Evolutionary conservation across 164 flowering plant genomes (phyloP).

Genomic region (Tetrastigma voinierianum): DNA sequence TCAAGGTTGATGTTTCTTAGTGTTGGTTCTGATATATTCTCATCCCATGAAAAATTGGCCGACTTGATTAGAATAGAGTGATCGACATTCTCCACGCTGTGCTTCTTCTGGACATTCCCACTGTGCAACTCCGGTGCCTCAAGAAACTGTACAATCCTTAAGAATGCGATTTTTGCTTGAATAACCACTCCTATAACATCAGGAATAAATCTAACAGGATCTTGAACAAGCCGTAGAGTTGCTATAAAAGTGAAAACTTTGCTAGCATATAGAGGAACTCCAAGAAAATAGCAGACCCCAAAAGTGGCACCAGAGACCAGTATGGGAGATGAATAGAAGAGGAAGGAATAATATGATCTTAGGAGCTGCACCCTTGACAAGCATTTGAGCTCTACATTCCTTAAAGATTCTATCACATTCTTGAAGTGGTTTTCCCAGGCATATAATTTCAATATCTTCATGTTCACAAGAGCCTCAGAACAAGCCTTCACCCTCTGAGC

Average conservation of each 20-base stretch:
- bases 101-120: slow-evolving; percentile 11
- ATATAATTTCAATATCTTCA: slow-evolving; percentile 68
- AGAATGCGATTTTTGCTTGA: slow-evolving; percentile 39
- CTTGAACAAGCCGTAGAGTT: slow-evolving; percentile 67
- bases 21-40: slow-evolving; percentile 19
- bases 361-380: slow-evolving; percentile 46
- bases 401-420: slow-evolving; percentile 36
- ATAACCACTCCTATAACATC: slow-evolving; percentile 42
- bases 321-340: slow-evolving; percentile 71
- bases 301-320: slow-evolving; percentile 68
- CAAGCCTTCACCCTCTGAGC: slow-evolving; percentile 56
- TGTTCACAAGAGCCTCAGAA: slow-evolving; percentile 54
- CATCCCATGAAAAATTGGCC: slow-evolving; percentile 41
- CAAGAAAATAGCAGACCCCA: slow-evolving; percentile 53
- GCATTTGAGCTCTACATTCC: slow-evolving; percentile 53
- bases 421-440: slow-evolving; percentile 76
- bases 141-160: too few species aligned
- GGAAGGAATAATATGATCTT: slow-evolving; percentile 41
- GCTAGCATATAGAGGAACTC: slow-evolving; percentile 50
- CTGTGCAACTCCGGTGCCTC: slow-evolving; percentile 35
- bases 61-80: slow-evolving; percentile 18
- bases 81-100: neutral
- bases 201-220: slow-evolving; percentile 58
- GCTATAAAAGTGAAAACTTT: slow-evolving; percentile 88
- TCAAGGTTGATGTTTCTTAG: slow-evolving; percentile 24